Conservation (phyloP, 176 grass and related monocot species). For the Avena atlantica region DNA sequence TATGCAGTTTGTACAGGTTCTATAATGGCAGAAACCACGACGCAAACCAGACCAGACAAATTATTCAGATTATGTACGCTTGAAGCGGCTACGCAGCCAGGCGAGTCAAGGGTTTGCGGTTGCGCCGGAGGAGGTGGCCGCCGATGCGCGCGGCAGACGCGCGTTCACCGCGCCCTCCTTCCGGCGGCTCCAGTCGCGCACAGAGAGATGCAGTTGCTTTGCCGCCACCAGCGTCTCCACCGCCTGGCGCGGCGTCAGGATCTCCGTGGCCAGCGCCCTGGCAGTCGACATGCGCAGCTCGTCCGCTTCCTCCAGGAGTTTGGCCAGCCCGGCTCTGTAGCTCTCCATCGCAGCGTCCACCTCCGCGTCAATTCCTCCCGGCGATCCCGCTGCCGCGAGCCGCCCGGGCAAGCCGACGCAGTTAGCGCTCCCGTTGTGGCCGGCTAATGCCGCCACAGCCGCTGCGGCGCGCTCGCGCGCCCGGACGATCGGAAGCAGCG, state of each 20-base stretch:
- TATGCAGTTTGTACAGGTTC: background rate
- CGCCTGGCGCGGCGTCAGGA: slow-evolving; percentile 67
- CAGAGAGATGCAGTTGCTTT: slow-evolving; percentile 72
- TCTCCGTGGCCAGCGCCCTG: slow-evolving; percentile 47
- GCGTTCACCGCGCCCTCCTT: slow-evolving; percentile 18
- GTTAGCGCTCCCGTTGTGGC: background rate
- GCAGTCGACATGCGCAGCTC: slow-evolving; percentile 55
- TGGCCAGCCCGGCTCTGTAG: slow-evolving; percentile 44
- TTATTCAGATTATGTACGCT: background rate
- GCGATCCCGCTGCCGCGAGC: background rate
- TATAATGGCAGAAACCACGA: background rate
- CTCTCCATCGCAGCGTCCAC: slow-evolving; percentile 56
- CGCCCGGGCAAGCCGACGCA: background rate
- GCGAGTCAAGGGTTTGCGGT: slow-evolving; percentile 20
- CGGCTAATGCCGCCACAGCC: background rate
- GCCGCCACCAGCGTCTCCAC: slow-evolving; percentile 61
- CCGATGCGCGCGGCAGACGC: background rate
- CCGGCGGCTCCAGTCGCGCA: slow-evolving; percentile 59
- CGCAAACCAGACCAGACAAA: background rate
- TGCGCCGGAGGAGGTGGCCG: background rate
- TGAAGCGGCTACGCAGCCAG: background rate
- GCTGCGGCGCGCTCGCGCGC: slow-evolving; percentile 6
- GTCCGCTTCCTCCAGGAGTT: slow-evolving; percentile 66
- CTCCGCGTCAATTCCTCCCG: slow-evolving; percentile 23
- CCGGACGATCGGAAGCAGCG: slow-evolving; percentile 66